Evolutionary conservation across 257 asterid genomes (phyloP).

Genomic region (Hygrophila difformis): DNA sequence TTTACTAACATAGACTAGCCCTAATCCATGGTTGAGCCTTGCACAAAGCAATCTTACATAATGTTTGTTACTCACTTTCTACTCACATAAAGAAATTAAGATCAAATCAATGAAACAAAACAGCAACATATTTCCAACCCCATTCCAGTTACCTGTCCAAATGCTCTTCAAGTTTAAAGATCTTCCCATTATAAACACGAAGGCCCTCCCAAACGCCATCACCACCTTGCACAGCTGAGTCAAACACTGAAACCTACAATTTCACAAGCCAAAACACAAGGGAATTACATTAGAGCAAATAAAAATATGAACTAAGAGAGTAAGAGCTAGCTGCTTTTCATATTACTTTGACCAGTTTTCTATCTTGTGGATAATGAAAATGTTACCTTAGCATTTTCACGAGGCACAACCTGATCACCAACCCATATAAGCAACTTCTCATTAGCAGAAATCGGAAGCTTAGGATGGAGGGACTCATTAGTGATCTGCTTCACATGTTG

Average conservation of each 20-base stretch:
- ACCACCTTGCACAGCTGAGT: conserved; percentile 93
- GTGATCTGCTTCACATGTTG: conserved; percentile 24
- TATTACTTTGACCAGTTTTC: too few species aligned
- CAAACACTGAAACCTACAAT: conserved; percentile 77
- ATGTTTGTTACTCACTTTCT: conserved; percentile 2
- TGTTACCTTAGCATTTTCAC: conserved; percentile 83
- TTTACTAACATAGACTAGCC: too few species aligned
- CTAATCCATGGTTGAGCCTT: background rate
- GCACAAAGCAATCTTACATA: background rate
- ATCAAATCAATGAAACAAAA: background rate
- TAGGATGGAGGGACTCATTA: conserved; percentile 27
- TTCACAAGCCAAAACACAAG: conserved; percentile 10
- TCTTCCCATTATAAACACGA: conserved; percentile 60
- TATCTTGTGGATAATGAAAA: too few species aligned
- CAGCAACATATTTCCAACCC: background rate
- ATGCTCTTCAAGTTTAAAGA: conserved; percentile 88
- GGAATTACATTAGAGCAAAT: conserved; percentile 2
- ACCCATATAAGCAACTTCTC: conserved; percentile 91
- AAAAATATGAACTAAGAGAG: conserved; percentile 5
- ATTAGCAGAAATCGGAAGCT: conserved; percentile 67
- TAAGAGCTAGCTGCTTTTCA: too few species aligned
- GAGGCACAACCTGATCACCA: conserved; percentile 77
- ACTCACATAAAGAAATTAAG: background rate
- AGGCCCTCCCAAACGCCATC: conserved; percentile 98
- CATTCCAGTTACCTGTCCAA: conserved; percentile 48